Evolutionary conservation across 1,284 basidiomycete species (phyloP).

Genomic region (Sanghuangporus sanghuang): DNA sequence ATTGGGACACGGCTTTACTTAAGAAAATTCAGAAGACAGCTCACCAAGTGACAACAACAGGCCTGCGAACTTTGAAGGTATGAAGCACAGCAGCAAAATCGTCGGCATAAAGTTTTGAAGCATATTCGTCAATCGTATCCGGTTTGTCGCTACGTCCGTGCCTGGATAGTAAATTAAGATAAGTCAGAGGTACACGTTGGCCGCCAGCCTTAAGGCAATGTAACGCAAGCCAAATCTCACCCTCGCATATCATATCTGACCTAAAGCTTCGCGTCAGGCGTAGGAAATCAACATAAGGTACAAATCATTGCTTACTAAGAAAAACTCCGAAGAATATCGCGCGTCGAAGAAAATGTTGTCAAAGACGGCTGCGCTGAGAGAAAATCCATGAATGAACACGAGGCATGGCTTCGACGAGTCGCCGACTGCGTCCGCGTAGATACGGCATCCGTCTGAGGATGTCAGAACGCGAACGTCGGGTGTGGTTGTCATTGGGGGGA

Average conservation of each 20-base stretch:
- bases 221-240: background rate
- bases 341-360: slow-evolving; percentile 20
- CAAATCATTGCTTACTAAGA: slow-evolving; percentile 18
- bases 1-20: background rate
- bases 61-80: slow-evolving; percentile 29
- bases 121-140: slow-evolving; percentile 23
- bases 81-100: slow-evolving; percentile 32
- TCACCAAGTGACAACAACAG: slow-evolving; percentile 29
- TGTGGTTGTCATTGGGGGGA: background rate
- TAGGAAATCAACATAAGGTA: background rate
- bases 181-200: background rate
- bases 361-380: slow-evolving; percentile 18
- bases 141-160: slow-evolving; percentile 28
- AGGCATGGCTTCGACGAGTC: slow-evolving; percentile 20
- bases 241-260: slow-evolving; percentile 17
- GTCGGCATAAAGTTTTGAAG: slow-evolving; percentile 29
- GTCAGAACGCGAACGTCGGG: slow-evolving; percentile 10
- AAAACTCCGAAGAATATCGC: slow-evolving; percentile 15
- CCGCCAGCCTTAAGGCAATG: background rate
- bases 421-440: slow-evolving; percentile 24
- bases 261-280: background rate
- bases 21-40: background rate
- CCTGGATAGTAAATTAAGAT: slow-evolving; percentile 20
- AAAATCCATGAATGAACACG: slow-evolving; percentile 23
- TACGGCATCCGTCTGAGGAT: slow-evolving; percentile 22